Evolutionary conservation across 257 asterid species (phyloP), one percentile per base, ranked within the genome.

Genomic region (Coffea canephora): DNA sequence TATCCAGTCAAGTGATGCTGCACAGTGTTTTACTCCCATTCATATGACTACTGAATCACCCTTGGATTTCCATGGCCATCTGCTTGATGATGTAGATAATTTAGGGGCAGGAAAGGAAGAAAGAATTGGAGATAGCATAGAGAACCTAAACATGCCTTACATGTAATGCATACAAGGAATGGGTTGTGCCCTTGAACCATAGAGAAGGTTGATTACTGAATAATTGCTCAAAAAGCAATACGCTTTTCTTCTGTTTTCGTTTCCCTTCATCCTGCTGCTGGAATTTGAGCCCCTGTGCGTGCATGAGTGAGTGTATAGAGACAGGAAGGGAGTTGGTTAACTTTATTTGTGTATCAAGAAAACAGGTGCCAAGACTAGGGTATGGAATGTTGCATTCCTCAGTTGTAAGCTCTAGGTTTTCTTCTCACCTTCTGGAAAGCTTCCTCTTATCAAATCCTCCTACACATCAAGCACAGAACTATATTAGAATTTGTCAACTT

Each of bases 381-480:
- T 4, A 39, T 39, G 97, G 90, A 70, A 83, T 83, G 71, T 93
- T 89, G 14, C 97, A 91, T 65, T 86, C 94, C 84, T 90, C 90
- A 25, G 81, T 75, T 81, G 83, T 86, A 69, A 91, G 85, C 75
- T 81, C 86, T 84, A 27, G 25, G 85, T 86, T 27, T 89, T 85
- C 57, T 91, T 94, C 78, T 83, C 13, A 93, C 79, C 84, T 89
- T 89, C 81, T 82, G n/a, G 46, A 84, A 82, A 68, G 97, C 97
- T 73, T 85, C 94, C 69, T 80, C 83, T 0, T 21, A 67, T 84
- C 39, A 80, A 78, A 52, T 86, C 88, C 61, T 52, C 76, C 61
- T 79, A 84, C 34, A 78, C 86, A 54, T 90, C 91, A 0, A 93
- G 92, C 36, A 83, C 34, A 75, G 73, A 88, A 74, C 86, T 86